Conservation (phyloP, 2,329 filamentous ascomycete genomes). For the Pseudocercospora pini-densiflorae region DNA sequence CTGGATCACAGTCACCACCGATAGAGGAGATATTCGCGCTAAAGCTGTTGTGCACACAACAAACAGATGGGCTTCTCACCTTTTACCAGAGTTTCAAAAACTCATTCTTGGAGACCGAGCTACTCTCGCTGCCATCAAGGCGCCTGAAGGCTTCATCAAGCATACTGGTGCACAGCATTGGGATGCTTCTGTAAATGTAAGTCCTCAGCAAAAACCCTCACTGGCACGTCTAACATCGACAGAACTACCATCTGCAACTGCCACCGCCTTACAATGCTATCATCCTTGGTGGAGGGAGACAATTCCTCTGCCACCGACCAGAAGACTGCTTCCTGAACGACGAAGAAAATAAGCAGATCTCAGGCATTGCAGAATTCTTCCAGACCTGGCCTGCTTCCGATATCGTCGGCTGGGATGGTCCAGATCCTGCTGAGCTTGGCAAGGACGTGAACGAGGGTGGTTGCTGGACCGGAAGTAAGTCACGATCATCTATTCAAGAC, state of each 20-base stretch:
- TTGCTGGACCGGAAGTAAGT: conserved; percentile 38
- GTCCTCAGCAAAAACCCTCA: neutral
- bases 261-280: conserved; percentile 40
- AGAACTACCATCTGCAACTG: conserved; percentile 41
- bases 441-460: conserved; percentile 34
- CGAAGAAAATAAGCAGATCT: conserved; percentile 35
- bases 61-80: conserved; percentile 32
- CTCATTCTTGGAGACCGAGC: conserved; percentile 28
- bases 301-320: conserved; percentile 35
- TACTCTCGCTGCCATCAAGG: conserved; percentile 38
- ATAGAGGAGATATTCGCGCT: conserved; percentile 25
- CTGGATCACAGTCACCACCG: conserved; percentile 32
- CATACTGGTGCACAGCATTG: conserved; percentile 41
- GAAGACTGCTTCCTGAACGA: conserved; percentile 31
- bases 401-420: conserved; percentile 32
- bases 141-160: conserved; percentile 38
- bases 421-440: conserved; percentile 27
- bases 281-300: conserved; percentile 36
- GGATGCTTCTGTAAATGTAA: conserved; percentile 36
- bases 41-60: conserved; percentile 30
- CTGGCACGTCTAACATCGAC: neutral
- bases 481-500: neutral
- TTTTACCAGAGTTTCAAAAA: conserved; percentile 30
- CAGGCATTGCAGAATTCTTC: conserved; percentile 37
- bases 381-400: conserved; percentile 37